These are phyloP conservation scores for Tolypocladium sp. DNA, from an alignment of 2,329 filamentous ascomycete genomes.

Conservation along the genomic window DNA sequence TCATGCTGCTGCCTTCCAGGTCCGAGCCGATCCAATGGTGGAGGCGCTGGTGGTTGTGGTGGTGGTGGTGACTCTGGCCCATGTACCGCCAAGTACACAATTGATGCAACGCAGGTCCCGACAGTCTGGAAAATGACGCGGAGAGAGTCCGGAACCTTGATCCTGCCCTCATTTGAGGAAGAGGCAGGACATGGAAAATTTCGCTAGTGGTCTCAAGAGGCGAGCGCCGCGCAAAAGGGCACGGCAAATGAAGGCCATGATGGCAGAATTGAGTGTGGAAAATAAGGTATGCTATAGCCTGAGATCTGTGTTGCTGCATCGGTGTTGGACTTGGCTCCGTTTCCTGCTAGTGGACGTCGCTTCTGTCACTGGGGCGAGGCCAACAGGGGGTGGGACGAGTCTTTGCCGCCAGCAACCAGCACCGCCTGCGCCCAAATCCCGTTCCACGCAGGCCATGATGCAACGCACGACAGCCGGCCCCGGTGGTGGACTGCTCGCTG, in stretches of 20 bases:
- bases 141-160: neutral
- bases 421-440: neutral
- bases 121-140: conserved; percentile 23
- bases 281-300: neutral
- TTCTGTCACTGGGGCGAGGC: neutral
- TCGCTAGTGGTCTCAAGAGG: neutral
- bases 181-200: neutral
- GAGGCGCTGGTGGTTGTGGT: neutral
- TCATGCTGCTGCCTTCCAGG: neutral
- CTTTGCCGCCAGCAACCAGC: neutral
- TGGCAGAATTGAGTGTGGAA: neutral
- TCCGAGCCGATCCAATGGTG: neutral
- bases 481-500: no score
- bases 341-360: neutral
- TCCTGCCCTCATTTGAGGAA: neutral
- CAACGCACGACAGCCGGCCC: neutral
- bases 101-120: conserved; percentile 16
- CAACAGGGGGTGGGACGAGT: neutral
- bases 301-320: neutral
- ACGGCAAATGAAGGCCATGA: neutral
- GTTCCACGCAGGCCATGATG: neutral
- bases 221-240: neutral
- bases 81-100: conserved; percentile 1
- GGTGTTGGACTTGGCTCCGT: neutral
- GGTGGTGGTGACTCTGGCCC: neutral